Percentiles rank a stretch among this genome's conserved stretches.
Conservation (phyloP, 2,329 filamentous ascomycete genomes). For the Zymoseptoria pseudotritici region DNA sequence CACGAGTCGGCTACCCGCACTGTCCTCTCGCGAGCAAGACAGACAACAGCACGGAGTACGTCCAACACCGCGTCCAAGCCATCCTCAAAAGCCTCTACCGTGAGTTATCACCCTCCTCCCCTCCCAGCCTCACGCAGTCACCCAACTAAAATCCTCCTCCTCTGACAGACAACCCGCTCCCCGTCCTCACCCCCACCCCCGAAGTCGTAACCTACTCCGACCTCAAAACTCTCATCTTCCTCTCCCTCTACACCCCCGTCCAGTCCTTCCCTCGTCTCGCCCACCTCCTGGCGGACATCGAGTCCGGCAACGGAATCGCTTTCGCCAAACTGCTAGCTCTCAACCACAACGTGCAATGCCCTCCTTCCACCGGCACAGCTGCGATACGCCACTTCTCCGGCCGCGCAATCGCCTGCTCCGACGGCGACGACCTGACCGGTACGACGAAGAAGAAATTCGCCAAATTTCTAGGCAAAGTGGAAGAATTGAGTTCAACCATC, state of each 20-base stretch:
- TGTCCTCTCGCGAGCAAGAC: constrained; percentile 35
- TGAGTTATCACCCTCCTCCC: too few species aligned
- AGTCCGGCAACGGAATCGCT: constrained; percentile 25
- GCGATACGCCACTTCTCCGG: constrained; percentile 12
- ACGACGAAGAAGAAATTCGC: constrained; percentile 23
- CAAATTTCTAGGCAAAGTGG: constrained; percentile 30
- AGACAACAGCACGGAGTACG: constrained; percentile 27
- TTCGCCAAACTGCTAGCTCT: constrained; percentile 22
- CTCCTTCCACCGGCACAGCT: background rate
- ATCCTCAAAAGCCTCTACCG: constrained; percentile 31
- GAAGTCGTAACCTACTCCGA: constrained; percentile 38
- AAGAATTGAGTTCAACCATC: constrained; percentile 28
- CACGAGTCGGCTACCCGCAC: constrained; percentile 32
- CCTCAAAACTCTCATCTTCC: constrained; percentile 31
- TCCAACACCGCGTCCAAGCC: constrained; percentile 28
- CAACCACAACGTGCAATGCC: constrained; percentile 9
- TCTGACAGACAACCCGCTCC: constrained; percentile 32
- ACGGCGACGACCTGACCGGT: constrained; percentile 30
- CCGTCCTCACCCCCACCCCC: constrained; percentile 26
- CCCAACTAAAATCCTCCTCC: too few species aligned
- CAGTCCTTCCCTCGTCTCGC: constrained; percentile 30
- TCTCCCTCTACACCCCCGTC: constrained; percentile 31
- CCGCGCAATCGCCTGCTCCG: constrained; percentile 34
- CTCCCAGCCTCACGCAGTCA: too few species aligned
- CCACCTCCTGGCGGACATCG: constrained; percentile 30